These are phyloP conservation scores for Pyrus pyrifolia DNA, from an alignment of 306 rosid species.

Conservation along the genomic window DNA sequence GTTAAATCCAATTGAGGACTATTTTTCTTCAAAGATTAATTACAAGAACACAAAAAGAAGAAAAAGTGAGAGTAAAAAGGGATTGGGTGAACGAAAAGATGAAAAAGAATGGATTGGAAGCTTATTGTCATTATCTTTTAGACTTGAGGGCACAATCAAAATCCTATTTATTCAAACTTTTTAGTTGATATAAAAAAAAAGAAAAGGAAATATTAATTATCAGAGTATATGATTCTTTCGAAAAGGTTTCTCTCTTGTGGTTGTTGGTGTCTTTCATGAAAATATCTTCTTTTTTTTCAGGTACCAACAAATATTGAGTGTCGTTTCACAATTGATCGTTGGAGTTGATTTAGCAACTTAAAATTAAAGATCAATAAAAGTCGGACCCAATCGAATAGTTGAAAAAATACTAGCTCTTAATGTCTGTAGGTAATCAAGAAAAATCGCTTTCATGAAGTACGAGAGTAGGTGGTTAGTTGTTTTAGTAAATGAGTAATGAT, in stretches of 20 bases:
- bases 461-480: constrained; percentile 19
- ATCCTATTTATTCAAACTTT: neutral
- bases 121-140: constrained; percentile 4
- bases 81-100: neutral
- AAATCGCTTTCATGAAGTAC: neutral
- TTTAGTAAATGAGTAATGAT: constrained; percentile 65
- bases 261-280: neutral
- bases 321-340: too few species aligned
- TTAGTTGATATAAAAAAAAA: neutral
- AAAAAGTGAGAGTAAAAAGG: neutral
- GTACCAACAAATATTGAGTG: neutral
- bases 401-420: too few species aligned
- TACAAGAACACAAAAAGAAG: neutral
- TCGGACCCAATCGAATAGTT: neutral
- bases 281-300: too few species aligned
- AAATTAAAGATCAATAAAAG: neutral
- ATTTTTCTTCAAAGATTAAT: neutral
- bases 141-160: neutral
- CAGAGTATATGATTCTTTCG: neutral
- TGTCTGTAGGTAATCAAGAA: neutral
- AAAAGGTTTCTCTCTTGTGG: too few species aligned
- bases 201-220: neutral
- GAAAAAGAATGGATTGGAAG: constrained; percentile 21
- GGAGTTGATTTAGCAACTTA: too few species aligned
- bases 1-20: neutral